Percentiles rank a stretch among this genome's conserved stretches.
Evolutionary conservation across 257 asterid genomes (phyloP).

Genomic region (Knoxia roxburghii): DNA sequence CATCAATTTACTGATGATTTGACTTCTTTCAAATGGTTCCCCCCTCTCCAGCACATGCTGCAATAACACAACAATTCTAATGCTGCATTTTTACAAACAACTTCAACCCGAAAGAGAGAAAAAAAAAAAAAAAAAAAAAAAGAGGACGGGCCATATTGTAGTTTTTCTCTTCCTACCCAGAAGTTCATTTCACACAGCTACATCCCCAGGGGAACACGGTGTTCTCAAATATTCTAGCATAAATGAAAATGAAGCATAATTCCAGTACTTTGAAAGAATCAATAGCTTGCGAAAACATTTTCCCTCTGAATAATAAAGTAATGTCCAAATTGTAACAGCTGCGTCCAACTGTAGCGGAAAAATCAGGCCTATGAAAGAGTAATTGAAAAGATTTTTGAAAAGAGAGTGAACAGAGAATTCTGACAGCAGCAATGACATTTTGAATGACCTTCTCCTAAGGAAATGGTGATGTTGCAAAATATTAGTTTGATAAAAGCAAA

Average conservation of each 20-base stretch:
- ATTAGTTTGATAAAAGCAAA: not conserved
- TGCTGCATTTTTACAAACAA: not conserved
- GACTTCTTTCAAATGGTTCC: slow-evolving; percentile 58
- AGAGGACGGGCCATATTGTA: not conserved
- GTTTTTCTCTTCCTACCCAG: not conserved
- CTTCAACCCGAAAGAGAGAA: not conserved
- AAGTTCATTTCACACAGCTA: not conserved
- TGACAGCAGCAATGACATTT: not conserved
- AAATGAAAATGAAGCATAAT: not conserved
- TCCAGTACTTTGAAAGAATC: not conserved
- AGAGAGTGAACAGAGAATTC: not conserved
- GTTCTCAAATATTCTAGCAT: not conserved
- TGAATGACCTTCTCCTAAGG: not conserved
- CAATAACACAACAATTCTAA: slow-evolving; percentile 12
- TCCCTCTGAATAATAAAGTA: not conserved
- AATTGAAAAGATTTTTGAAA: too few species aligned
- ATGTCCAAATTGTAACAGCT: not conserved
- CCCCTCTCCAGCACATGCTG: slow-evolving; percentile 89
- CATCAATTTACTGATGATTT: slow-evolving; percentile 48
- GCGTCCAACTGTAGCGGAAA: not conserved
- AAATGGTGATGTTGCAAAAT: not conserved
- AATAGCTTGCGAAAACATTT: not conserved
- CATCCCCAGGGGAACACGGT: not conserved
- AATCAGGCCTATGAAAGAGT: not conserved
- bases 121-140: not conserved